These are phyloP conservation scores for Beauveria pseudobassiana DNA, from an alignment of 2,329 filamentous ascomycete genomes.

Conservation along the genomic window DNA sequence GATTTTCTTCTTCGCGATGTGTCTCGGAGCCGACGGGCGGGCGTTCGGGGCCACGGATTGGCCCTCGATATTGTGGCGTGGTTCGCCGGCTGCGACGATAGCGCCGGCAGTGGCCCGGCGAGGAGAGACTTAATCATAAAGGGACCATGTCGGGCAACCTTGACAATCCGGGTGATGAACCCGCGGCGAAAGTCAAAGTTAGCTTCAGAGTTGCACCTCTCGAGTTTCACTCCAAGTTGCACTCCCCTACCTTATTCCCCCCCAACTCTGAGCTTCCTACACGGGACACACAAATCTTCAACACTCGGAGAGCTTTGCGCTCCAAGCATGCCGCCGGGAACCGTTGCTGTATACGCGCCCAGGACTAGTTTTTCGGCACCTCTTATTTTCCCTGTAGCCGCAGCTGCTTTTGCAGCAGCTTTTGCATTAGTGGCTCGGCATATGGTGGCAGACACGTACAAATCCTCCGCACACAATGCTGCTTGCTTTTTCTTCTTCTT, in stretches of 20 bases:
- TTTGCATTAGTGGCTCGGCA: too few relatives aligned
- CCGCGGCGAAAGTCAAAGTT: neutral
- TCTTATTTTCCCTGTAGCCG: too few relatives aligned
- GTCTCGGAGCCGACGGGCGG: neutral
- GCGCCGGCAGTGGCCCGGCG: conserved; percentile 3
- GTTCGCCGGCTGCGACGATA: neutral
- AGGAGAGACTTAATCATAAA: too few relatives aligned
- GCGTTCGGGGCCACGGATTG: neutral
- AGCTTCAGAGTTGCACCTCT: neutral
- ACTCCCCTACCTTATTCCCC: neutral
- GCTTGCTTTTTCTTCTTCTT: too few relatives aligned
- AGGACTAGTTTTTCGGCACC: neutral
- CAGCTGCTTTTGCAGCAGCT: too few relatives aligned
- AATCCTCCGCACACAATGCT: too few relatives aligned
- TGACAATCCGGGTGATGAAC: neutral
- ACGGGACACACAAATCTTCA: neutral
- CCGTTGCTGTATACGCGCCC: neutral
- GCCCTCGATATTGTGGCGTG: conserved; percentile 3
- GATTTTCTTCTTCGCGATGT: neutral
- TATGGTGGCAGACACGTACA: too few relatives aligned
- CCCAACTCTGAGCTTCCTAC: neutral
- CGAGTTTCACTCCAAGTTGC: neutral
- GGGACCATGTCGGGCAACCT: too few relatives aligned
- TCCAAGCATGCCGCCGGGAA: neutral
- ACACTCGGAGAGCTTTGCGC: neutral